phyloP scores from a whole-genome alignment of 495 filamentous ascomycete genomes.

The Aspergillus biplanus region DNA sequence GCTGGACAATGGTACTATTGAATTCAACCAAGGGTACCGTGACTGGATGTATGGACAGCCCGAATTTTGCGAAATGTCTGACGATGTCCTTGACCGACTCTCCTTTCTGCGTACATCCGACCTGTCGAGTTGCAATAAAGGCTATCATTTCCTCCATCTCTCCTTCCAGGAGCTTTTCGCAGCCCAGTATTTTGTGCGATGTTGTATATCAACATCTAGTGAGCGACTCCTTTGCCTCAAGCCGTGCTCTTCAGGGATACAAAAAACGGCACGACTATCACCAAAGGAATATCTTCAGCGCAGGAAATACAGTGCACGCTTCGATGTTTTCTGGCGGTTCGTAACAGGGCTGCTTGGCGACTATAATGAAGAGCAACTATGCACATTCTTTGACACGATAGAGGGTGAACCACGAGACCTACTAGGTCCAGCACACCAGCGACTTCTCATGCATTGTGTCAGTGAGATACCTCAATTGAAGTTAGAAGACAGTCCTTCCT shows the following conservation, averaged over 20 bases:
- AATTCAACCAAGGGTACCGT: constrained; percentile 34
- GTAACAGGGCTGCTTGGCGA: constrained; percentile 39
- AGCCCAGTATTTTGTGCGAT: constrained; percentile 42
- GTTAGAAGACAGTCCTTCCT: no score
- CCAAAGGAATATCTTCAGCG: constrained; percentile 35
- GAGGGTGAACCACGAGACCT: constrained; percentile 25
- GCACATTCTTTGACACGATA: constrained; percentile 38
- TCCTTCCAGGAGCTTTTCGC: constrained; percentile 31
- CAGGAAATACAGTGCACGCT: constrained; percentile 46
- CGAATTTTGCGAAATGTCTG: constrained; percentile 12
- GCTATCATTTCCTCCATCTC: constrained; percentile 44
- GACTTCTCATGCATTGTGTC: constrained; percentile 1
- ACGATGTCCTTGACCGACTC: constrained; percentile 27
- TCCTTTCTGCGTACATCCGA: constrained; percentile 41
- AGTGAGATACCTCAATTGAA: neutral
- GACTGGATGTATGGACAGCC: constrained; percentile 23
- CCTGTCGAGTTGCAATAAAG: constrained; percentile 15
- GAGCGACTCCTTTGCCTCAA: neutral
- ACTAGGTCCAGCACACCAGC: neutral
- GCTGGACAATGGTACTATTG: constrained; percentile 38
- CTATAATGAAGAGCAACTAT: constrained; percentile 17
- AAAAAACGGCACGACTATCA: constrained; percentile 25
- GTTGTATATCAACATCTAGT: constrained; percentile 25
- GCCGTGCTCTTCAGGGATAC: neutral
- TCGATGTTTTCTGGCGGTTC: constrained; percentile 50